Evolutionary conservation across 192 early-diverging fungal genomes (phyloP).

Genomic region (Rhizoclosmatium globosum): DNA sequence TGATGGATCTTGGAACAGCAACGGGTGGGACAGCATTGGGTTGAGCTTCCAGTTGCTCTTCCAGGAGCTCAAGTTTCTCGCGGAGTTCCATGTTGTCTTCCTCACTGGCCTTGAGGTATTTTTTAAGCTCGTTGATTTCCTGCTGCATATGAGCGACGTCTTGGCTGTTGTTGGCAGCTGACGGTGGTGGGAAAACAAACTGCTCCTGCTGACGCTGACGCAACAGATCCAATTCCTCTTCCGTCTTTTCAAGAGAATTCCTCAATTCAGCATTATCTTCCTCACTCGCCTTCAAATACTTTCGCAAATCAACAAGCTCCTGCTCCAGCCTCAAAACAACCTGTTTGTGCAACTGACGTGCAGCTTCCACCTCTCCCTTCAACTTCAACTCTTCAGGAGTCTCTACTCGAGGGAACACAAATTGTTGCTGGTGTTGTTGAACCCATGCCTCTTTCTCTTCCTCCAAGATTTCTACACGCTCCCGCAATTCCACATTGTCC

Average conservation of each 20-base stretch:
- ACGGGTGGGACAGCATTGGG: neutral
- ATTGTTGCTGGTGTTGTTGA: neutral
- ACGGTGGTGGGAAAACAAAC: too few species aligned
- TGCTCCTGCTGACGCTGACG: neutral
- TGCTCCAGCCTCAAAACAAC: neutral
- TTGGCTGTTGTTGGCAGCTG: too few species aligned
- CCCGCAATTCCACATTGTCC: constrained; percentile 24
- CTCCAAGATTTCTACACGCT: constrained; percentile 28
- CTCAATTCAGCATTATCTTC: neutral
- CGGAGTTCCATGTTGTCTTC: constrained; percentile 27
- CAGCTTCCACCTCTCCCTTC: neutral
- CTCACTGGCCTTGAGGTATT: constrained; percentile 25
- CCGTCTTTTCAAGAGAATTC: constrained; percentile 9
- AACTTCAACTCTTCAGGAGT: neutral
- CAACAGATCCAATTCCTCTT: constrained; percentile 24
- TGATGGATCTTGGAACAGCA: neutral
- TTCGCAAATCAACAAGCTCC: constrained; percentile 14
- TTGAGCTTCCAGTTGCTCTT: neutral
- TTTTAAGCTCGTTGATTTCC: constrained; percentile 21
- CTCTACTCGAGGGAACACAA: too few species aligned
- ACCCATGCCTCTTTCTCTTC: neutral
- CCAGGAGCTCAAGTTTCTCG: constrained; percentile 25
- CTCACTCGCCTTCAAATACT: constrained; percentile 16
- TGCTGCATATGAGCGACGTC: neutral
- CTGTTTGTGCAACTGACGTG: neutral